Base-by-base conservation (phyloP, 208 protist genomes). In the Phytomonas sp. region DNA sequence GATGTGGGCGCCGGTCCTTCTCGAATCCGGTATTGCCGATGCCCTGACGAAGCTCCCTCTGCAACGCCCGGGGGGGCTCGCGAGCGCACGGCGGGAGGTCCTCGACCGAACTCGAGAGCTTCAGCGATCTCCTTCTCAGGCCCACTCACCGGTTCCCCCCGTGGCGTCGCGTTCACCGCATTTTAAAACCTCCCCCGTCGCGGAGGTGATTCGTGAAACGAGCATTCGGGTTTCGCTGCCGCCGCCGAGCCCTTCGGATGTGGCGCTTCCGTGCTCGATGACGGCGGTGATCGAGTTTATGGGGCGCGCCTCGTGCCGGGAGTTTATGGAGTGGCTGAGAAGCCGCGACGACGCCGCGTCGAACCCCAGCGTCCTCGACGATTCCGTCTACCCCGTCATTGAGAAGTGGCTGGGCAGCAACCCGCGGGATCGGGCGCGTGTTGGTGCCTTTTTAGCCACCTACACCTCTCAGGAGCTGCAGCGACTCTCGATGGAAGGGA, bases 21-120 rank as follows among this genome's bases (percentile, higher is more conserved):
- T 82, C 2, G 85, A 93, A 9, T 81, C 80, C 11, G 91, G 84
- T 31, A 68, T 93, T 0, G 72, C 78, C 9, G 77, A 90, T 32
- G 76, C 76, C 23, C 74, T 84, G 75, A 85, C 20, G 46, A 7
- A 56, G 46, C 46, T 20, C 46, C 46, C 46, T 1, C 1, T 26
- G 20, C 17, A 56, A 26, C 13, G 20, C 46, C 9, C 2, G 17
- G 26, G 3, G 20, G 46, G 17, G 46, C 46, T 11, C 9, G 26
- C 0, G 20, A 20, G 20, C 6, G 23, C 20, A 26, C 20, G 46
- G 20, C 46, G 23, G 17, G 46, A 26, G 46, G 17, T 23, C 20
- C 3, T 1, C 20, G 20, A 56, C 5, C 20, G 46, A 26, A 5
- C 40, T 1, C 40, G 20, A 11, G 46, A 56, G 0, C 2, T 26